A percentile compares a stretch with the other conserved stretches of the same genome.
These are phyloP conservation scores for Maudiozyma turicensis DNA, from an alignment of 805 yeast species.

Conservation along the genomic window DNA sequence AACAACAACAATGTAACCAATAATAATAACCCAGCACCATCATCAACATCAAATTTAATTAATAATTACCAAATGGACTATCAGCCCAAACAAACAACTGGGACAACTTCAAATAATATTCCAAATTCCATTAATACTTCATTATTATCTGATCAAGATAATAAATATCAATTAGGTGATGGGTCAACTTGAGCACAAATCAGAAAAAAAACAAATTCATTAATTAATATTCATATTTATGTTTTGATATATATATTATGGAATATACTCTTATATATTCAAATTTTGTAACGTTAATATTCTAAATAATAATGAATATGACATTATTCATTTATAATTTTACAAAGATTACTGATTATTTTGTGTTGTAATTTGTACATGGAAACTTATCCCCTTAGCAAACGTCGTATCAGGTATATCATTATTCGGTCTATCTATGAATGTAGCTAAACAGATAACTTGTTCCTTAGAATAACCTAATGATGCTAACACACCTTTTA, in stretches of 20 bases:
- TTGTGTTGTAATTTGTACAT: constrained; percentile 19
- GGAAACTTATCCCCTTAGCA: constrained; percentile 26
- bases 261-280: neutral
- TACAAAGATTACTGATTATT: neutral
- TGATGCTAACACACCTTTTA: constrained; percentile 26
- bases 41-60: neutral
- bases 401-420: constrained; percentile 8
- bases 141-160: neutral
- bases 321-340: neutral
- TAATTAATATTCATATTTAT: neutral
- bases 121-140: neutral
- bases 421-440: constrained; percentile 20
- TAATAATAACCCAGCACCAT: no score
- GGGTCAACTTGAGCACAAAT: neutral
- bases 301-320: neutral
- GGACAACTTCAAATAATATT: neutral
- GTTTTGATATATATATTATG: constrained; percentile 1
- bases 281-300: neutral
- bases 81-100: neutral
- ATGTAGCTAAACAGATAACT: constrained; percentile 21
- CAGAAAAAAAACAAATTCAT: neutral
- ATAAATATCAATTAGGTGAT: neutral
- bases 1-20: neutral
- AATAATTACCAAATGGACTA: neutral
- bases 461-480: constrained; percentile 21